phyloP scores from a whole-genome alignment of 1,139 yeast genomes.

The Pneumocystis murina region DNA sequence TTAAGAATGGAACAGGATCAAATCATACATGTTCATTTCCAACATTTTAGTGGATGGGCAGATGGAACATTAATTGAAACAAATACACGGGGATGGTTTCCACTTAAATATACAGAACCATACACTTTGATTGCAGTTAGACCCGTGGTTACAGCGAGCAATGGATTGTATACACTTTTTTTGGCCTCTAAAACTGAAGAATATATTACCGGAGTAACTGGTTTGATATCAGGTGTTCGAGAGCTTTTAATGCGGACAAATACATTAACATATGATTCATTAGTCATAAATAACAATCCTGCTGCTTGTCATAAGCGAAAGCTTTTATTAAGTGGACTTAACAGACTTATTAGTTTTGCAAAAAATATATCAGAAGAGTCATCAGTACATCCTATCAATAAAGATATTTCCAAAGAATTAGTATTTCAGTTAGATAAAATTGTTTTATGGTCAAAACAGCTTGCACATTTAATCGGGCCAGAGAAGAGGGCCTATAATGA shows the following conservation, averaged over 20 bases:
- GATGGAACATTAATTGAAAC: constrained; percentile 70
- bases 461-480: not conserved
- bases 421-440: not conserved
- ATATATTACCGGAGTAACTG: constrained; percentile 34
- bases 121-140: constrained; percentile 42
- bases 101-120: constrained; percentile 64
- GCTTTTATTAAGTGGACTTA: constrained; percentile 27
- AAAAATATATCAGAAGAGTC: constrained; percentile 4
- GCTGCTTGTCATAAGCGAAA: constrained; percentile 62
- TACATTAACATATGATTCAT: constrained; percentile 71
- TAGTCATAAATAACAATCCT: constrained; percentile 56
- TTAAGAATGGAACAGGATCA: constrained; percentile 68
- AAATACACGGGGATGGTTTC: constrained; percentile 86
- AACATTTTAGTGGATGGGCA: constrained; percentile 95
- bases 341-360: not conserved
- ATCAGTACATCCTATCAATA: not conserved
- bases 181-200: constrained; percentile 4
- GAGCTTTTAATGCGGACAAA: constrained; percentile 35
- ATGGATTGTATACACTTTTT: constrained; percentile 7
- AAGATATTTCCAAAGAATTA: not conserved
- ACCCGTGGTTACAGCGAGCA: constrained; percentile 35
- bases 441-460: not conserved
- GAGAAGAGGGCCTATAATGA: not conserved
- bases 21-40: constrained; percentile 71
- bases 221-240: constrained; percentile 73